Evolutionary conservation across 805 yeast species (phyloP).

Genomic region (Kodamaea laetipori): DNA sequence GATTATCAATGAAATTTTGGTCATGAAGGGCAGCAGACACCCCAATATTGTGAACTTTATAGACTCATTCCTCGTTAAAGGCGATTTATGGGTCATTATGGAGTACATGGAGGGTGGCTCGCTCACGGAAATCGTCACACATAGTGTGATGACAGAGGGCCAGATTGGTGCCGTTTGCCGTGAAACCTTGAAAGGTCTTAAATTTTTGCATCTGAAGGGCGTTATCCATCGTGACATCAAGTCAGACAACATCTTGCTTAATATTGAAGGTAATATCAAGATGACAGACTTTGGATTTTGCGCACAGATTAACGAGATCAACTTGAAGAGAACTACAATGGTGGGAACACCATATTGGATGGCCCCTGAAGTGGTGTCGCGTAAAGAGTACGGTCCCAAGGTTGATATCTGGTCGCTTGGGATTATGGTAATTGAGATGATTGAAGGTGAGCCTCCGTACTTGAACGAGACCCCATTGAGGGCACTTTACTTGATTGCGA

Average conservation of each 20-base stretch:
- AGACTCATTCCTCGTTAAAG: constrained; percentile 71
- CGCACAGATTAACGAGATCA: constrained; percentile 76
- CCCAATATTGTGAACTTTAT: constrained; percentile 92
- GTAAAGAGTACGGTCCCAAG: constrained; percentile 94
- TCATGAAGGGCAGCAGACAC: constrained; percentile 91
- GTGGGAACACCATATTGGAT: constrained; percentile 99
- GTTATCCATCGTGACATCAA: constrained; percentile 96
- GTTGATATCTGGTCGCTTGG: constrained; percentile 98
- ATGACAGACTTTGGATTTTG: constrained; percentile 96
- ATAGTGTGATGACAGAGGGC: constrained; percentile 84
- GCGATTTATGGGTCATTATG: constrained; percentile 96
- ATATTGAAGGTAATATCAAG: constrained; percentile 85
- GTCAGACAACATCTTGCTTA: constrained; percentile 85
- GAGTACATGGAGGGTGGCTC: constrained; percentile 99
- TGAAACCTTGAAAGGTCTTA: constrained; percentile 84
- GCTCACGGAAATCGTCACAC: constrained; percentile 91
- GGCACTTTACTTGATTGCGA: constrained; percentile 91
- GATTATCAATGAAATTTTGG: constrained; percentile 91
- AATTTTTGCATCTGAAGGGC: constrained; percentile 86
- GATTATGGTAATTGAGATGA: constrained; percentile 97
- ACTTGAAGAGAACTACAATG: constrained; percentile 92
- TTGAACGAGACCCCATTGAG: constrained; percentile 93
- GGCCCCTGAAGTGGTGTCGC: constrained; percentile 98
- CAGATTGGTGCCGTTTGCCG: constrained; percentile 95
- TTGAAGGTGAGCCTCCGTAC: constrained; percentile 98